Evolutionary conservation across 2,329 filamentous ascomycete genomes (phyloP), one percentile per base, ranked within the genome.

Genomic region (Pyricularia pennisetigena): DNA sequence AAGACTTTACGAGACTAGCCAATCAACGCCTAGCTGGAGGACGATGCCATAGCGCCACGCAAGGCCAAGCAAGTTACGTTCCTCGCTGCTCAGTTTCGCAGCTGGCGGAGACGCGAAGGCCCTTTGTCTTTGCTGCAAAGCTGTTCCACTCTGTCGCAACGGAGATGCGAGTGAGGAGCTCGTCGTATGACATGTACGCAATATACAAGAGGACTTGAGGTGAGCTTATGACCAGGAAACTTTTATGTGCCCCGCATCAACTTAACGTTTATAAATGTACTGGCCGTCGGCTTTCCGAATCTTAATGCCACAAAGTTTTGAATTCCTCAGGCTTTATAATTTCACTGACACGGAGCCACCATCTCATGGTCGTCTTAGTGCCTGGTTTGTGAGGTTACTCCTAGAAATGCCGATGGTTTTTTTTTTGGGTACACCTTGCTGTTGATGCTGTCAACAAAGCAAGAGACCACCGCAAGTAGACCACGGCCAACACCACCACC

Each of bases 141-240:
- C 63, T 14, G 30, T 65, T 35, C 63, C 16, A 64, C 29, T 64
- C 63, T 10, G 63, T 64, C n/a, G 63, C 63, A 10, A 64, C 28
- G 28, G 26, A 64, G 8, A 35, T 35, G 4, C 20, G 63, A 14
- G 63, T 65, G 16, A 81, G 75, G 7, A 84, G 72, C 2, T 72
- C 72, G 70, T 84, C 84, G 71, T 79, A 78, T 0, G 75, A 72
- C 3, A 83, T 72, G 71, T 85, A 84, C 1, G 81, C 65, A n/a
- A 82, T 72, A 0, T 81, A 83, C 0, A 84, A 69, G 4, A 84
- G 67, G 0, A 82, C 67, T 70, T 86, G 83, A 0, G 82, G 81
- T 0, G 76, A 29, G 70, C 86, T 86, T 49, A 41, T 41, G 0
- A 84, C 24, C 23, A 83, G 73, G 1, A 78, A 75, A 57, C 77